Conservation (phyloP, 805 yeast genomes). For the Teunomyces panamensis region DNA sequence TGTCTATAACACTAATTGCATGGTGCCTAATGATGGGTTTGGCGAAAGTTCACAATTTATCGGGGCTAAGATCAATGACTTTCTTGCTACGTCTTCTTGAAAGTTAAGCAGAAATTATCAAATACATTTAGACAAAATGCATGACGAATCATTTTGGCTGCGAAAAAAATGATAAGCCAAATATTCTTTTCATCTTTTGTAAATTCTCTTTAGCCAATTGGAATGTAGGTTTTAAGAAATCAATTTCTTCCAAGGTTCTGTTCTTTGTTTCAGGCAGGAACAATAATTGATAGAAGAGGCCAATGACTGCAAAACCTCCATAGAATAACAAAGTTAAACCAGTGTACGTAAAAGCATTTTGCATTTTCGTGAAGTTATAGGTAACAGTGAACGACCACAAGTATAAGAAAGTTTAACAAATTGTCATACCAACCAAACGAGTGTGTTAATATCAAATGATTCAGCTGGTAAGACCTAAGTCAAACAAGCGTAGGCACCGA, state of each 20-base stretch:
- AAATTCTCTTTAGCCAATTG: constrained; percentile 35
- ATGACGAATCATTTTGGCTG: neutral
- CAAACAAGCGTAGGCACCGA: constrained; percentile 63
- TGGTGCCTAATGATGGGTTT: constrained; percentile 8
- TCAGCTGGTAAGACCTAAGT: constrained; percentile 73
- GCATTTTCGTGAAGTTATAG: constrained; percentile 59
- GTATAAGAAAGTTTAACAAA: constrained; percentile 53
- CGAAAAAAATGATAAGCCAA: constrained; percentile 5
- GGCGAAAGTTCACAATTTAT: neutral
- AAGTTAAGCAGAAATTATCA: neutral
- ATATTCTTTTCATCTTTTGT: constrained; percentile 22
- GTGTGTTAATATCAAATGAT: constrained; percentile 57
- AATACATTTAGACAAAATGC: neutral
- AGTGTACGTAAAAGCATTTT: constrained; percentile 53
- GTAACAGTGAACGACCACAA: constrained; percentile 64
- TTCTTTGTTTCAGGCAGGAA: constrained; percentile 74
- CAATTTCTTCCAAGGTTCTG: constrained; percentile 70
- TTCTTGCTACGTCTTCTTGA: neutral
- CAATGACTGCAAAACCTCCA: constrained; percentile 63
- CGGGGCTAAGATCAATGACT: neutral
- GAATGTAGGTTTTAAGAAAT: constrained; percentile 50
- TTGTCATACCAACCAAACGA: constrained; percentile 65
- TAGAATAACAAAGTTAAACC: constrained; percentile 66
- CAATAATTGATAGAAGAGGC: constrained; percentile 49
- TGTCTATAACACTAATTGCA: constrained; percentile 39